Evolutionary conservation across 306 rosid genomes (phyloP), one percentile per base, ranked within the genome.

Genomic region (Cicer chorassanicum): DNA sequence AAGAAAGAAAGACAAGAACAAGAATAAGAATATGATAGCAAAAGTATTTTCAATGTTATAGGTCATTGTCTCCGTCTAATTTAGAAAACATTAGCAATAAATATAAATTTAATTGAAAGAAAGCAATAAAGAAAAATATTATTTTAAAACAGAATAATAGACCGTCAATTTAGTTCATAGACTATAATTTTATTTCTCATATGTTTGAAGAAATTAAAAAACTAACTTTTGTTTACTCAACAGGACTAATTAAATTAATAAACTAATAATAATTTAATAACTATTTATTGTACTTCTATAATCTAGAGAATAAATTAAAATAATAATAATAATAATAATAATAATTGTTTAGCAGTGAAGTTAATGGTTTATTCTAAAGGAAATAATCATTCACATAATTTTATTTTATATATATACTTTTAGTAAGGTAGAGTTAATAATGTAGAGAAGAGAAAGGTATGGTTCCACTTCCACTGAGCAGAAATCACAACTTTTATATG

Each of bases 401-500:
- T 14, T 6, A 51, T 51, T 53, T 8, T 56, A 55, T 7, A 16
- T 53, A 15, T 53, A 55, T 18, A 39, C 5, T 66, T 64, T 50
- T 7, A 42, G 14, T 7, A 64, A 34, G 49, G 34, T 49, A 43
- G 14, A 19, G 45, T 61, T 64, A 78, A 51, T 71, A 71, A 54
- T 24, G 61, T 41, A 50, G 74, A 82, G 87, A 82, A 86, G 73
- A 77, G 75, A 86, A 88, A 84, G 89, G 79, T 13, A 61, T 66
- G 79, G 78, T 82, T 9, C 89, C 90, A 87, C 89, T 82, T 9
- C 89, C 90, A 87, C 89, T 73, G 51, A 74, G 77, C 77, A 82
- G 79, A 88, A 84, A 78, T 84, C 65, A 84, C 83, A 72, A 82
- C 81, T 82, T 84, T 82, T 80, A 21, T 77, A 51, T 69, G 59